phyloP scores from a whole-genome alignment of 2,329 filamentous ascomycete genomes.

The Chaetomium strumarium region DNA sequence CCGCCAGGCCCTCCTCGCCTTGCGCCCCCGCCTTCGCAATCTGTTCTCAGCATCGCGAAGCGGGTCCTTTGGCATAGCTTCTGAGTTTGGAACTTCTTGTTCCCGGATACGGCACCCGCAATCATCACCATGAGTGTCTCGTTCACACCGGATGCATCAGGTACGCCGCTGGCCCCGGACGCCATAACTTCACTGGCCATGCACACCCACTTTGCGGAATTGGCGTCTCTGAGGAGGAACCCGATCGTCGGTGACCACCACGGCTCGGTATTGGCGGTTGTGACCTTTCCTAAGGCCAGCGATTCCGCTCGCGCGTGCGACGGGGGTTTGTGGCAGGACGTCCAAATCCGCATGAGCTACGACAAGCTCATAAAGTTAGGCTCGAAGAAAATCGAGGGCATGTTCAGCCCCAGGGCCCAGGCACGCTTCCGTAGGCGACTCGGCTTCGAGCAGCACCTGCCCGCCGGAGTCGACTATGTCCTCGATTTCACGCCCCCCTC shows the following conservation, averaged over 20 bases:
- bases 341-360: conserved; percentile 41
- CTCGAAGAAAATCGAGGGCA: conserved; percentile 42
- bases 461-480: conserved; percentile 48
- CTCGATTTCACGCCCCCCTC: conserved; percentile 57
- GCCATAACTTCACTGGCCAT: conserved; percentile 7
- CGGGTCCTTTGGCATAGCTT: no score
- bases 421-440: conserved; percentile 35
- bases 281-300: conserved; percentile 33
- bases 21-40: no score
- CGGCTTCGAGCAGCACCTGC: conserved; percentile 31
- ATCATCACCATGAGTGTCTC: neutral
- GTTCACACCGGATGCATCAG: no score
- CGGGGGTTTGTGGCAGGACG: conserved; percentile 27
- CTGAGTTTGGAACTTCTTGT: no score
- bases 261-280: conserved; percentile 26
- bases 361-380: conserved; percentile 40
- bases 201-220: conserved; percentile 21
- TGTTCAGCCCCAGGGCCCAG: conserved; percentile 40
- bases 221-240: conserved; percentile 9
- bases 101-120: no score
- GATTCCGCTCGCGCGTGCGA: conserved; percentile 30
- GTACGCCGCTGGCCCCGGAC: no score
- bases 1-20: no score
- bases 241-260: neutral
- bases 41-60: no score